Percentiles rank a stretch among this genome's conserved stretches.
These are phyloP conservation scores for Trifolium fragiferum DNA, from an alignment of 306 rosid species.

Conservation along the genomic window DNA sequence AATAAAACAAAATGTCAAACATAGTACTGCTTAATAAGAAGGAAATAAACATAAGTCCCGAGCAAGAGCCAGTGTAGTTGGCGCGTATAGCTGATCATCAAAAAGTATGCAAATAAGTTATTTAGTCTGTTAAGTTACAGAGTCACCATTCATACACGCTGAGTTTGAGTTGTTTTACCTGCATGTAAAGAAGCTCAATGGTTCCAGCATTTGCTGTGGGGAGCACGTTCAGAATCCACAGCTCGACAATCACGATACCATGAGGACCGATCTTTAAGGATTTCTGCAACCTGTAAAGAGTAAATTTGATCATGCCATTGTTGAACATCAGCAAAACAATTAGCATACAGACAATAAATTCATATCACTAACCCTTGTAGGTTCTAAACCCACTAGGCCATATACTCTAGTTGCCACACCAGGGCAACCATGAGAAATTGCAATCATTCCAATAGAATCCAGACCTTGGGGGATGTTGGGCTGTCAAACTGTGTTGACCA, in stretches of 20 bases:
- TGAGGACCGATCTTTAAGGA: constrained; percentile 95
- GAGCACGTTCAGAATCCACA: constrained; percentile 89
- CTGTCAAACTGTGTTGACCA: constrained; percentile 92
- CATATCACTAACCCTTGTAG: constrained; percentile 80
- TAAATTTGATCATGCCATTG: constrained; percentile 26
- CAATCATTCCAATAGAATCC: constrained; percentile 99
- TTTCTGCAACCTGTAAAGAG: constrained; percentile 82
- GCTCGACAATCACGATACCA: constrained; percentile 99
- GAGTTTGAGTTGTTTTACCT: constrained; percentile 50
- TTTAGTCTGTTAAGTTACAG: not conserved
- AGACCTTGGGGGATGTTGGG: constrained; percentile 98
- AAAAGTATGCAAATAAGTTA: constrained; percentile 3
- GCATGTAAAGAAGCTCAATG: constrained; percentile 98
- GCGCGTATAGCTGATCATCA: constrained; percentile 76
- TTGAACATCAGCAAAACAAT: constrained; percentile 28
- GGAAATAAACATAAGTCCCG: constrained; percentile 98
- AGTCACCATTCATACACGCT: not conserved
- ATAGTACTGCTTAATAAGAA: too few species aligned
- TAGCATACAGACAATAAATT: not conserved
- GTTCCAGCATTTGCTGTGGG: constrained; percentile 98
- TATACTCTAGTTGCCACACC: constrained; percentile 99
- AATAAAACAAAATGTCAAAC: too few species aligned
- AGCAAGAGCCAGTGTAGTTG: constrained; percentile 91
- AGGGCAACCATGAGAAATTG: constrained; percentile 99
- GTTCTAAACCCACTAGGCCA: constrained; percentile 99